Base-by-base conservation (phyloP, 768 basidiomycete species). In the Vararia minispora region DNA sequence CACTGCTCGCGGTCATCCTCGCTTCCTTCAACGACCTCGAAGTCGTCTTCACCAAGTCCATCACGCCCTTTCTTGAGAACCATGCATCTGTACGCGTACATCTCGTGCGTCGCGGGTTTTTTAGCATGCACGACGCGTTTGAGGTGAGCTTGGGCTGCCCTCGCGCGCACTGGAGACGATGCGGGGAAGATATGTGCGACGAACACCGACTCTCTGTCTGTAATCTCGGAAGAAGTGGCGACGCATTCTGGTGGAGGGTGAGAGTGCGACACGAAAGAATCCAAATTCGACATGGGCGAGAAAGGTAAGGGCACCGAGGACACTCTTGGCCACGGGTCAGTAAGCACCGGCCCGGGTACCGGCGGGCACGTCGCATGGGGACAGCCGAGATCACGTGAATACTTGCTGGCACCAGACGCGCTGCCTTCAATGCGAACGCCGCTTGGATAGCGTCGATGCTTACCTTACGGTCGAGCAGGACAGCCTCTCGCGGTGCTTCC, bases 81-180 rank as follows among this genome's bases (percentile, higher is more conserved):
- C 79, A 91, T 83, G 49, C 74, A 78, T 24, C 88, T 64, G 79
- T 80, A 90, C 5, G 84, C 88, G 27, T 68, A 63, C 30, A 90
- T 82, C 52, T 83, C 77, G 46, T 86, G 79, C 9, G 75, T 64
- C 0, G 80, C 79, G 9, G 69, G 72, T 28, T 69, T 73, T 25
- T 63, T 45, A 4, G 62, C 66, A 49, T 85, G 81, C 1, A 75
- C 55, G 28, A 79, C 68, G 39, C 73, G 55, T 43, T 68, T 70
- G 28, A 79, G 55, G 45, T 82, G 67, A 23, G 66, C 61, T 28
- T 73, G 57, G 27, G 64, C 64, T 18, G 59, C 56, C 35, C 59
- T 63, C 3, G 75, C 83, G 38, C 73, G 71, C 5, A 63, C 61
- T 3, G 65, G 60, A 24, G 72, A 66, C 1, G 63, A 58, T n/a